These are phyloP conservation scores for Hygrocybe coccinea DNA, from an alignment of 768 basidiomycete species.

Conservation along the genomic window DNA sequence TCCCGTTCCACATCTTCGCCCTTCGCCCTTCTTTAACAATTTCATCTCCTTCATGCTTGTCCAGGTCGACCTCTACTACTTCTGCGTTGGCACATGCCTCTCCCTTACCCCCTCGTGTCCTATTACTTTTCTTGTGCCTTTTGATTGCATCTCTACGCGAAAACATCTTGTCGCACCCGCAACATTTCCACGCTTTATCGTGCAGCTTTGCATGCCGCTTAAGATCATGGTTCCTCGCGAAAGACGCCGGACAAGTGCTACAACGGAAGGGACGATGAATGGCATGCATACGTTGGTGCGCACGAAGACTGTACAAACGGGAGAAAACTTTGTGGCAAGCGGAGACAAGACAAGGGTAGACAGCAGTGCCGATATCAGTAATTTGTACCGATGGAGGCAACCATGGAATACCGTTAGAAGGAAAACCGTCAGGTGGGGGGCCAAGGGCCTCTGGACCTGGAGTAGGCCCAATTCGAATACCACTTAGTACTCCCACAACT, in stretches of 20 bases:
- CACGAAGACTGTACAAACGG: slow-evolving; percentile 62
- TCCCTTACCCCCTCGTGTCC: slow-evolving; percentile 46
- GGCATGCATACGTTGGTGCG: slow-evolving; percentile 65
- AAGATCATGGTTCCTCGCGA: slow-evolving; percentile 73
- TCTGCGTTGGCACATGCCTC: slow-evolving; percentile 53
- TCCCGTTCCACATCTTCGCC: slow-evolving; percentile 60
- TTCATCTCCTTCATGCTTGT: slow-evolving; percentile 40
- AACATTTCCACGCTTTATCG: slow-evolving; percentile 69
- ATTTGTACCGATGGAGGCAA: slow-evolving; percentile 23
- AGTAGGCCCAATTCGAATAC: slow-evolving; percentile 57
- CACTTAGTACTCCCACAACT: slow-evolving; percentile 74
- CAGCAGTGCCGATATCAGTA: slow-evolving; percentile 63
- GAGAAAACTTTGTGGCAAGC: slow-evolving; percentile 67
- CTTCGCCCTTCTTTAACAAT: slow-evolving; percentile 54
- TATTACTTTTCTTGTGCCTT: slow-evolving; percentile 63
- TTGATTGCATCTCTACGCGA: slow-evolving; percentile 77
- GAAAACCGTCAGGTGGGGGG: slow-evolving; percentile 25
- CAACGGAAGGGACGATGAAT: slow-evolving; percentile 64
- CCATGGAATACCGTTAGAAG: slow-evolving; percentile 34
- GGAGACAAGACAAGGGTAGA: slow-evolving; percentile 70
- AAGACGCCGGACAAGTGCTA: slow-evolving; percentile 62
- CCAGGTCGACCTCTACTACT: slow-evolving; percentile 55
- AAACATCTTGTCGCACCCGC: slow-evolving; percentile 69
- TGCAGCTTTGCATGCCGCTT: slow-evolving; percentile 74
- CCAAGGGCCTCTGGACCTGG: slow-evolving; percentile 29